These are phyloP conservation scores for Neonectria neomacrospora DNA, from an alignment of 2,329 filamentous ascomycete species.

Conservation along the genomic window DNA sequence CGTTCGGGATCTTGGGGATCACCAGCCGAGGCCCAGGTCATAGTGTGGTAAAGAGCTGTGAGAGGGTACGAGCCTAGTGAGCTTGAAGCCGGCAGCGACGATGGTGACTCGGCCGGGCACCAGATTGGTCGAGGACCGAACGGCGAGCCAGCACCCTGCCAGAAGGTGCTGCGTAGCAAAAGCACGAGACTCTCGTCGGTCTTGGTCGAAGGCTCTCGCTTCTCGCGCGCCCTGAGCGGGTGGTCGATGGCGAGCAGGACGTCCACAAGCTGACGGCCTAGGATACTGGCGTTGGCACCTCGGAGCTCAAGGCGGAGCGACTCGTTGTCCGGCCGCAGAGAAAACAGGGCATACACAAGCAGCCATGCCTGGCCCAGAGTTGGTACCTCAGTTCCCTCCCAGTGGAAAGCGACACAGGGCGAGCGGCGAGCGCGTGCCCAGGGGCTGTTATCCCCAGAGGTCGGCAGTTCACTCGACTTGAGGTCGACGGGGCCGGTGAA, in stretches of 20 bases:
- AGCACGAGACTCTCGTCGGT: constrained; percentile 52
- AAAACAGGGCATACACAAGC: constrained; percentile 63
- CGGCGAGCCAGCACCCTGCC: constrained; percentile 76
- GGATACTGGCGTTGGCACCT: constrained; percentile 50
- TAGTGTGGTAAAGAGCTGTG: constrained; percentile 60
- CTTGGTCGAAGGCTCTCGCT: constrained; percentile 36
- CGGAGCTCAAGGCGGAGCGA: constrained; percentile 59
- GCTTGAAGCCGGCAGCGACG: constrained; percentile 48
- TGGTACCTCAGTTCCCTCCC: constrained; percentile 55
- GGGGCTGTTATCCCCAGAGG: constrained; percentile 64
- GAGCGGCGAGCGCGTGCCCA: constrained; percentile 68
- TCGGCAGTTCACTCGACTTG: constrained; percentile 61
- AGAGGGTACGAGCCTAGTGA: constrained; percentile 60
- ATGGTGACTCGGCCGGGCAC: constrained; percentile 60
- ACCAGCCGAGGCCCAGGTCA: constrained; percentile 52
- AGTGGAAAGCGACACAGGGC: constrained; percentile 58
- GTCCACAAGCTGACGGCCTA: constrained; percentile 56
- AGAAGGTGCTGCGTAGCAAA: constrained; percentile 68
- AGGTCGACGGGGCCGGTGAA: constrained; percentile 60
- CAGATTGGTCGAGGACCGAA: constrained; percentile 72
- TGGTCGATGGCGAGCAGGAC: constrained; percentile 63
- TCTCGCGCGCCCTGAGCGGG: constrained; percentile 52
- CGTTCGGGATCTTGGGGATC: constrained; percentile 55
- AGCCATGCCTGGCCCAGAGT: constrained; percentile 65
- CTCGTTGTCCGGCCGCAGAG: constrained; percentile 60